Percentiles rank a stretch among this genome's conserved stretches.
phyloP scores from a whole-genome alignment of 2,329 filamentous ascomycete genomes.

The Alternaria sp. region DNA sequence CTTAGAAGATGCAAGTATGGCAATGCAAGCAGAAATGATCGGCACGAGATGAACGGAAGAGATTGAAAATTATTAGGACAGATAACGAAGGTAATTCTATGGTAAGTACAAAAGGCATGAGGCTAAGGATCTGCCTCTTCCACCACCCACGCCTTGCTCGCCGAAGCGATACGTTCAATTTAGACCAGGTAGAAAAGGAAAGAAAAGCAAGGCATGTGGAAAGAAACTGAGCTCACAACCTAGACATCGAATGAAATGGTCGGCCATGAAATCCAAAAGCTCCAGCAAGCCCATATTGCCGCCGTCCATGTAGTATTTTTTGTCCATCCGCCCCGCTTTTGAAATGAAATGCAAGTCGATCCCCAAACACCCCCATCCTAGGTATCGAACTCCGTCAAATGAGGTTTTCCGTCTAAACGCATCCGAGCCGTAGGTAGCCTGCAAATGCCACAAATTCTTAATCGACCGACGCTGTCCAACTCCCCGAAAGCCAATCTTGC shows the following conservation, averaged over 20 bases:
- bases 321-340: slow-evolving; percentile 43
- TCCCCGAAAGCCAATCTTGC: slow-evolving; percentile 49
- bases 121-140: slow-evolving; percentile 15
- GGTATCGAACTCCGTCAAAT: slow-evolving; percentile 53
- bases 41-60: not conserved
- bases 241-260: slow-evolving; percentile 22
- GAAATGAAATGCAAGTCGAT: slow-evolving; percentile 38
- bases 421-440: slow-evolving; percentile 45
- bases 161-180: slow-evolving; percentile 26
- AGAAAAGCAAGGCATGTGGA: slow-evolving; percentile 17
- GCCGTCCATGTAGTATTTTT: slow-evolving; percentile 44
- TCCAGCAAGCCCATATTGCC: slow-evolving; percentile 35
- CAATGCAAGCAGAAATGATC: not conserved
- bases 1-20: not conserved
- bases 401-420: slow-evolving; percentile 50
- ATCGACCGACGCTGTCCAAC: slow-evolving; percentile 49
- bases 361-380: slow-evolving; percentile 48
- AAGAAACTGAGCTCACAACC: slow-evolving; percentile 18
- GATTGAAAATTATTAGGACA: slow-evolving; percentile 10
- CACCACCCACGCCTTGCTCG: slow-evolving; percentile 16
- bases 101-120: slow-evolving; percentile 19
- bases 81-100: slow-evolving; percentile 15
- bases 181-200: slow-evolving; percentile 19
- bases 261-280: slow-evolving; percentile 33
- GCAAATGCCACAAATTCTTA: slow-evolving; percentile 52